Evolutionary conservation across 306 rosid genomes (phyloP).

Genomic region (Pyrus bretschneideri): DNA sequence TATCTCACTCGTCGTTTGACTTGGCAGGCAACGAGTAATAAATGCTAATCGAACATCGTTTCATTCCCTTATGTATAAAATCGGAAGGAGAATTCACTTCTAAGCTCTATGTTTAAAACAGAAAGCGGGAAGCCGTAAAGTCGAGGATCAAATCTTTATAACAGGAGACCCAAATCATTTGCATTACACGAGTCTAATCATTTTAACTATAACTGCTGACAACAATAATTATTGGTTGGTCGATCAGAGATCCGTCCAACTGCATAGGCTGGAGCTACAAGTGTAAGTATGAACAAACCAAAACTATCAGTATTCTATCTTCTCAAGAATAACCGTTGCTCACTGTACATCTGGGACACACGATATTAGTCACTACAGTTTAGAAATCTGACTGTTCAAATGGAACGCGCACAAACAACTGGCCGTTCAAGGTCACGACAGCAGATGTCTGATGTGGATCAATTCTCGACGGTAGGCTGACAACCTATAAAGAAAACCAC

Average conservation of each 20-base stretch:
- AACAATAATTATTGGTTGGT: background rate
- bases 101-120: background rate
- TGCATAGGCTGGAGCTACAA: background rate
- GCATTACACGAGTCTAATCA: background rate
- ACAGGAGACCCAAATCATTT: background rate
- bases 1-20: too few relatives aligned
- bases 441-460: constrained; percentile 83
- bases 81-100: background rate
- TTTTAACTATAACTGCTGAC: background rate
- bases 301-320: background rate
- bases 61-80: too few relatives aligned
- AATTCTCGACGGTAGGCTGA: constrained; percentile 64
- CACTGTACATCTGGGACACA: background rate
- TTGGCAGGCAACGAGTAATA: too few relatives aligned
- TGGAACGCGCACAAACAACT: constrained; percentile 70
- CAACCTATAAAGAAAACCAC: constrained; percentile 38
- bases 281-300: background rate
- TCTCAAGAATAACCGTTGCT: background rate
- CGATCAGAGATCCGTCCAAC: background rate
- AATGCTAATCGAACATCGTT: too few relatives aligned
- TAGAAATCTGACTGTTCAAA: constrained; percentile 58
- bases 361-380: background rate
- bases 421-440: constrained; percentile 70
- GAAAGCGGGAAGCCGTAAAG: background rate
- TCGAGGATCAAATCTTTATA: background rate